Conservation (phyloP, 495 filamentous ascomycete genomes). For the Trichoderma orchidacearum region DNA sequence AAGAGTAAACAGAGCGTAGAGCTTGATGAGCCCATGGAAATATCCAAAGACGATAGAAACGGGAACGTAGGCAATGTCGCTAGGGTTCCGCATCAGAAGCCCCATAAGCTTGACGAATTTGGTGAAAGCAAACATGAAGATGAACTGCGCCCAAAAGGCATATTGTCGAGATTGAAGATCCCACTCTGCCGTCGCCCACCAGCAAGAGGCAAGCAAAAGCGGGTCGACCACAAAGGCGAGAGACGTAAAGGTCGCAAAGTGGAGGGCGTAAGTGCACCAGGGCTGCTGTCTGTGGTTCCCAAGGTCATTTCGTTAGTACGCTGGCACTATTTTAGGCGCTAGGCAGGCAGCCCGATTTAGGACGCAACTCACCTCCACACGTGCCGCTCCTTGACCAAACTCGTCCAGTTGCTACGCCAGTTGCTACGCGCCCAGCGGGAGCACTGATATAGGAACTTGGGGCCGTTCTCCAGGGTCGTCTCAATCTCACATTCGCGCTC, state of each 20-base stretch:
- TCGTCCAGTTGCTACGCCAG: constrained; percentile 70
- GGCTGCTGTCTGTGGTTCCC: constrained; percentile 44
- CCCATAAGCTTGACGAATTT: constrained; percentile 67
- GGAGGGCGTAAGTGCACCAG: constrained; percentile 66
- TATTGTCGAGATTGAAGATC: constrained; percentile 20
- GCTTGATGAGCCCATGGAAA: constrained; percentile 64
- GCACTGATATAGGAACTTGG: constrained; percentile 64
- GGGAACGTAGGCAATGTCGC: constrained; percentile 54
- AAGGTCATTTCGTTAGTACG: not conserved
- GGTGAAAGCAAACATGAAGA: constrained; percentile 42
- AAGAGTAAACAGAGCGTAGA: constrained; percentile 58
- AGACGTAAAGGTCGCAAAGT: constrained; percentile 60
- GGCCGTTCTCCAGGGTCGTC: constrained; percentile 63
- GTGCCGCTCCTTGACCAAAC: constrained; percentile 54
- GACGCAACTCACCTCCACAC: constrained; percentile 48
- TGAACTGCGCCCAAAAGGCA: constrained; percentile 36
- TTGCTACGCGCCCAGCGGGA: constrained; percentile 71
- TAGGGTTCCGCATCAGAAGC: constrained; percentile 57
- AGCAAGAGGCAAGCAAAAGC: constrained; percentile 42
- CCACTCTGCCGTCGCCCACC: constrained; percentile 33
- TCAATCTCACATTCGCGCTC: constrained; percentile 58
- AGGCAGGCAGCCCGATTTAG: not conserved
- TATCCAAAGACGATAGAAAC: constrained; percentile 68
- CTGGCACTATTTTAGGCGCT: not conserved
- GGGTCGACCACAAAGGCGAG: constrained; percentile 52